Conservation (phyloP, 164 flowering plant species). For the Berberis thunbergii region DNA sequence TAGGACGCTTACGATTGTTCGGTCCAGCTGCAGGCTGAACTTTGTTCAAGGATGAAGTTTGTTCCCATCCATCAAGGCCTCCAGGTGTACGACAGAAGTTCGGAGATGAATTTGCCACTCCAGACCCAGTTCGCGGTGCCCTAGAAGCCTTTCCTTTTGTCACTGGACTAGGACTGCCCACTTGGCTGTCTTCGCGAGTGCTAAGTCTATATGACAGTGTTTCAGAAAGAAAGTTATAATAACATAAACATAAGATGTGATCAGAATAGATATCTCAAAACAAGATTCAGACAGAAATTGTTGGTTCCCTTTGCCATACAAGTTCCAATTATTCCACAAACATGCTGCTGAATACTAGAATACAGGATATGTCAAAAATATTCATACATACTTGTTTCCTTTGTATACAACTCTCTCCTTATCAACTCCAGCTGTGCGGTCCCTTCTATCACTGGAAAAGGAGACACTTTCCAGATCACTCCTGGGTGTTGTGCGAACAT, state of each 20-base stretch:
- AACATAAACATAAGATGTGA: not conserved
- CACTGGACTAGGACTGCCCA: conserved; percentile 29
- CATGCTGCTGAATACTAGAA: not conserved
- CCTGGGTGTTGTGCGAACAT: conserved; percentile 28
- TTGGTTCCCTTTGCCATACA: not conserved
- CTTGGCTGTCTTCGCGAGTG: conserved; percentile 40
- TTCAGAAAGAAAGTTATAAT: no score
- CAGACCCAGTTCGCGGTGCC: conserved; percentile 50
- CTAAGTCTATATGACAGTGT: conserved; percentile 29
- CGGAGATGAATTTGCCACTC: conserved; percentile 40
- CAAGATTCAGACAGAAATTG: not conserved
- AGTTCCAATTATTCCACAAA: not conserved
- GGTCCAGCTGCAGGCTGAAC: conserved; percentile 32
- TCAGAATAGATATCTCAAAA: not conserved
- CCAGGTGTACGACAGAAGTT: conserved; percentile 43
- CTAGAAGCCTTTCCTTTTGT: conserved; percentile 74
- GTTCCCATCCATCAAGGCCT: conserved; percentile 62
- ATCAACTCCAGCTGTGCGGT: conserved; percentile 16
- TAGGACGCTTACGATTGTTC: conserved; percentile 55
- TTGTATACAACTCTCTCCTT: conserved; percentile 15
- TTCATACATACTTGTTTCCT: conserved; percentile 31
- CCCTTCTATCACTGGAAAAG: conserved; percentile 31
- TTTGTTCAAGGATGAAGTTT: conserved; percentile 37
- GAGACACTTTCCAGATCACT: conserved; percentile 44
- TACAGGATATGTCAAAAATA: not conserved